Evolutionary conservation across 1,284 basidiomycete species (phyloP).

Genomic region (Ganoderma sinense): DNA sequence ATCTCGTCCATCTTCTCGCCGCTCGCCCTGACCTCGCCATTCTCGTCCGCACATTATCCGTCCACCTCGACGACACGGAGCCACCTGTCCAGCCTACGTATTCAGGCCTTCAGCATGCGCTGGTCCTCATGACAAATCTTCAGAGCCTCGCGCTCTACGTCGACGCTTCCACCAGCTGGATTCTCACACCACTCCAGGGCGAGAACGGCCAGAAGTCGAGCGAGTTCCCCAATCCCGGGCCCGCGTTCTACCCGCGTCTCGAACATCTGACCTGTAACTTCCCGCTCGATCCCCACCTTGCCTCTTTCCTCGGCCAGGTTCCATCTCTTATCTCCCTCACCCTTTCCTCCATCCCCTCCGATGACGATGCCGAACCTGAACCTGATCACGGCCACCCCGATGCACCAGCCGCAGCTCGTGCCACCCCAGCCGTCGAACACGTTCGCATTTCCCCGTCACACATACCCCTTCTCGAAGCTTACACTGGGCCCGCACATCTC

Average conservation of each 20-base stretch:
- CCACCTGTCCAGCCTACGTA: constrained; percentile 56
- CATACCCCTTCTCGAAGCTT: constrained; percentile 60
- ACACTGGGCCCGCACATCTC: constrained; percentile 64
- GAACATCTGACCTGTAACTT: constrained; percentile 64
- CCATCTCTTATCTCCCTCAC: constrained; percentile 33
- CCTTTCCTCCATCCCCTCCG: constrained; percentile 28
- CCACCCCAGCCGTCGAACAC: constrained; percentile 35
- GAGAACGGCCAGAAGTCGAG: constrained; percentile 31
- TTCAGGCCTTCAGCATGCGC: constrained; percentile 54
- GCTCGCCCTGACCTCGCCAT: constrained; percentile 57
- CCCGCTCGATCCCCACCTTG: constrained; percentile 61
- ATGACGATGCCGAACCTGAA: constrained; percentile 25
- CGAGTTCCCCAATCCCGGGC: constrained; percentile 17
- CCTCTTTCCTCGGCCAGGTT: constrained; percentile 55
- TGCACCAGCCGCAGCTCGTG: constrained; percentile 7
- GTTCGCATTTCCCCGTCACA: constrained; percentile 32
- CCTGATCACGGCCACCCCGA: constrained; percentile 18
- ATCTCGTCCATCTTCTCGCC: constrained; percentile 62
- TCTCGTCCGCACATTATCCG: constrained; percentile 65
- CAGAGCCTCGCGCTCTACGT: constrained; percentile 63
- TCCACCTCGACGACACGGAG: constrained; percentile 53
- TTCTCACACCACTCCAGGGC: constrained; percentile 46
- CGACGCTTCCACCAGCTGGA: constrained; percentile 57
- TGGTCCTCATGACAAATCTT: constrained; percentile 65
- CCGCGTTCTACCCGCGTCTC: constrained; percentile 52